A percentile compares a stretch with the other conserved stretches of the same genome.
Conservation (phyloP, 1,139 yeast genomes). For the Yamadazyma taylorii region DNA sequence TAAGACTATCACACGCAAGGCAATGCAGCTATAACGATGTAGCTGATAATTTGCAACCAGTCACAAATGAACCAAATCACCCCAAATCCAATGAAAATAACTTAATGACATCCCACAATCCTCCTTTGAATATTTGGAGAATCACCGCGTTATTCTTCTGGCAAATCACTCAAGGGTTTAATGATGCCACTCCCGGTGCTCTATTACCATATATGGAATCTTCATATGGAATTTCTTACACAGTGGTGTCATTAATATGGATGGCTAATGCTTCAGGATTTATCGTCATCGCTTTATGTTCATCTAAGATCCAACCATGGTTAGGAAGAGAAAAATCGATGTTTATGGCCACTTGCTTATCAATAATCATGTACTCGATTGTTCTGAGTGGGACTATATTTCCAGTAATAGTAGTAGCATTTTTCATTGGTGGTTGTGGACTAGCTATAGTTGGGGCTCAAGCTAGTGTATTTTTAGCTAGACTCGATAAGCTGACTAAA, state of each 20-base stretch:
- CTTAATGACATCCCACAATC: slow-evolving; percentile 32
- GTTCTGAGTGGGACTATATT: slow-evolving; percentile 38
- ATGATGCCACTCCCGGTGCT: slow-evolving; percentile 53
- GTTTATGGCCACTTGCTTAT: slow-evolving; percentile 34
- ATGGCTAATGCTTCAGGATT: slow-evolving; percentile 46
- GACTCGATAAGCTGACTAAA: slow-evolving; percentile 47
- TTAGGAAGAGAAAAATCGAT: slow-evolving; percentile 43
- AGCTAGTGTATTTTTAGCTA: slow-evolving; percentile 55
- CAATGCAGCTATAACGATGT: too few relatives aligned
- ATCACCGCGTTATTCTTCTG: slow-evolving; percentile 42
- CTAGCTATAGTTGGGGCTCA: slow-evolving; percentile 56
- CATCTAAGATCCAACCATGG: slow-evolving; percentile 39
- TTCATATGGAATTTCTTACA: slow-evolving; percentile 34
- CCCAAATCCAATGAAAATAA: slow-evolving; percentile 6
- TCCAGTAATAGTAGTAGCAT: slow-evolving; percentile 50
- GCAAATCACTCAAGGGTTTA: slow-evolving; percentile 37
- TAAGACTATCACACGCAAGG: too few relatives aligned
- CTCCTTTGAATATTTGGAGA: slow-evolving; percentile 46
- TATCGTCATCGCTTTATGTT: slow-evolving; percentile 38
- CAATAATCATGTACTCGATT: slow-evolving; percentile 39
- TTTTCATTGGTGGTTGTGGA: slow-evolving; percentile 62
- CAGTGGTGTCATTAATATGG: slow-evolving; percentile 47
- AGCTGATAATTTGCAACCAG: too few relatives aligned
- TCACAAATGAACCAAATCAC: slow-evolving; percentile 15
- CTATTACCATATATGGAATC: slow-evolving; percentile 44